Conservation (phyloP, 2,329 filamentous ascomycete genomes). For the Trichoderma afroharzianum region DNA sequence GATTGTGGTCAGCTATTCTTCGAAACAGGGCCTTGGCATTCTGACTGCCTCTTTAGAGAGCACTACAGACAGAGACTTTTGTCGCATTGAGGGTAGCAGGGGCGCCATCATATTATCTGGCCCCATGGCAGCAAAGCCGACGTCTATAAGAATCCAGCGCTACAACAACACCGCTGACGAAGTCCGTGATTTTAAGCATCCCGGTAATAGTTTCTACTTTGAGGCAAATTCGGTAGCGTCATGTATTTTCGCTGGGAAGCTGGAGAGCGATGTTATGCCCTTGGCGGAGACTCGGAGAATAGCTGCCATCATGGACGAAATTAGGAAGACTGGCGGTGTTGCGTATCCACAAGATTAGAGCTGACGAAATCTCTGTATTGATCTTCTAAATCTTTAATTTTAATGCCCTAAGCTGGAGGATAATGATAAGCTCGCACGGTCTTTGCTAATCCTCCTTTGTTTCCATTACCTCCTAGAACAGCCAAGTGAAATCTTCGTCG, state of each 20-base stretch:
- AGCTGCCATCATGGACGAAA: neutral
- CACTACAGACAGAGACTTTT: neutral
- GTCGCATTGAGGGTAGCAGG: neutral
- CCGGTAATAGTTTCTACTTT: neutral
- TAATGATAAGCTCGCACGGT: neutral
- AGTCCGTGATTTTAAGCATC: neutral
- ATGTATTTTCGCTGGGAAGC: neutral
- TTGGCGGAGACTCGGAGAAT: neutral
- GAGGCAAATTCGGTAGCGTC: neutral
- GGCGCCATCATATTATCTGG: neutral
- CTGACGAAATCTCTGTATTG: neutral
- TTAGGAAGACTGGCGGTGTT: neutral
- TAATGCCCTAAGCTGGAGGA: neutral
- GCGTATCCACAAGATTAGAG: neutral
- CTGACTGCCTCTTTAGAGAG: neutral
- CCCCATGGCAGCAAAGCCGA: neutral
- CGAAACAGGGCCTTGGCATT: neutral
- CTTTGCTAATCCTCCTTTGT: neutral
- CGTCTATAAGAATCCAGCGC: neutral
- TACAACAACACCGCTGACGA: neutral
- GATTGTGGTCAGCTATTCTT: neutral
- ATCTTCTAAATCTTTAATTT: neutral
- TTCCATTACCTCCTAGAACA: neutral
- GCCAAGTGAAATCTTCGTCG: neutral
- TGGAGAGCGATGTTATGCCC: neutral